A percentile compares a stretch with the other conserved stretches of the same genome.
Conservation (phyloP, 192 early-diverging fungal species). For the Chytriomyces sp. region DNA sequence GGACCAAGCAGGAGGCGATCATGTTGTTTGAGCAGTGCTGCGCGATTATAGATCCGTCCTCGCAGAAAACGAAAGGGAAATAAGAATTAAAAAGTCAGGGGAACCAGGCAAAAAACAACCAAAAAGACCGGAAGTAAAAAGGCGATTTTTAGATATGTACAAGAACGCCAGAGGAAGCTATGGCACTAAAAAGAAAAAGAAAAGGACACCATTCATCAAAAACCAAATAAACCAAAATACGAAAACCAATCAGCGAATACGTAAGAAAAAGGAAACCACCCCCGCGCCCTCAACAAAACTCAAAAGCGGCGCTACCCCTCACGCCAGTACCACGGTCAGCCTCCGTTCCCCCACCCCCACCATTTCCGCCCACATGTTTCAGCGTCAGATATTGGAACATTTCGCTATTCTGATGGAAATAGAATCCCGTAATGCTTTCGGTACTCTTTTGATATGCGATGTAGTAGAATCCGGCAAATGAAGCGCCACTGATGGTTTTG, state of each 20-base stretch:
- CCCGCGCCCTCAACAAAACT: conserved; percentile 26
- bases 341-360: not conserved
- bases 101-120: too few relatives aligned
- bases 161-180: too few relatives aligned
- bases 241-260: not conserved
- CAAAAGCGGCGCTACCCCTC: conserved; percentile 23
- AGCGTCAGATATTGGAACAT: conserved; percentile 57
- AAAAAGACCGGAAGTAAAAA: too few relatives aligned
- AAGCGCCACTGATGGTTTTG: conserved; percentile 76
- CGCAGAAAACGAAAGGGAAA: too few relatives aligned
- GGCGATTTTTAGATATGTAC: too few relatives aligned
- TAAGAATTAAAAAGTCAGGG: too few relatives aligned
- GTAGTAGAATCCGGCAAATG: conserved; percentile 91
- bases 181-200: not conserved
- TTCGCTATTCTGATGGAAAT: conserved; percentile 62
- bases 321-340: not conserved
- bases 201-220: not conserved
- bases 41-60: too few relatives aligned
- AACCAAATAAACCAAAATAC: too few relatives aligned
- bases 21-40: too few relatives aligned
- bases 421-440: conserved; percentile 70
- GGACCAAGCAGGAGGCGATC: too few relatives aligned
- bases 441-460: conserved; percentile 72
- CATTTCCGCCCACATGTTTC: conserved; percentile 42
- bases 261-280: not conserved